These are phyloP conservation scores for Fusarium miscanthi DNA, from an alignment of 2,329 filamentous ascomycete species.

Conservation along the genomic window DNA sequence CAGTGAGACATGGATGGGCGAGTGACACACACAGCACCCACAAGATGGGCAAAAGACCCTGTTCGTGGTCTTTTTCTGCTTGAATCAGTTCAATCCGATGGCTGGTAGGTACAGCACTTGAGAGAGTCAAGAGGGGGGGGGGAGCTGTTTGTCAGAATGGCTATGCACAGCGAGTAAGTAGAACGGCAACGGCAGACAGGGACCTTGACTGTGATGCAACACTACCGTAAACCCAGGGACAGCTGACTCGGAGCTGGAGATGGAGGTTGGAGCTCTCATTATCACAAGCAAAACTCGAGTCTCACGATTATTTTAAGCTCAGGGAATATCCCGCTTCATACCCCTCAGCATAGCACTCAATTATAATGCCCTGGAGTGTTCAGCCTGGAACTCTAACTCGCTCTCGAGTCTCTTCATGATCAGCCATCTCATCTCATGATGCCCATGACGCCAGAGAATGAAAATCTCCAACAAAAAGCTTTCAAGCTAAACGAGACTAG, in stretches of 20 bases:
- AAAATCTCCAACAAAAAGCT: conserved; percentile 40
- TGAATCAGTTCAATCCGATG: conserved; percentile 6
- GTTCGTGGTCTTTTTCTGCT: conserved; percentile 13
- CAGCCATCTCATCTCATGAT: conserved; percentile 10
- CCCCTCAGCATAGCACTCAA: not conserved
- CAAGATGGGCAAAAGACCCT: conserved; percentile 35
- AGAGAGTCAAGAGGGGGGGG: not conserved
- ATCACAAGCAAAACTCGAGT: conserved; percentile 26
- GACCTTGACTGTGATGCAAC: not conserved
- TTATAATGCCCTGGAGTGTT: not conserved
- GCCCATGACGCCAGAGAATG: conserved; percentile 21
- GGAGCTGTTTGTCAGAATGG: not conserved
- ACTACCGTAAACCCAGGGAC: conserved; percentile 2
- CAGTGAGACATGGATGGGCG: conserved; percentile 44
- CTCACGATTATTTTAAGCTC: not conserved
- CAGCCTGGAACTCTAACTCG: not conserved
- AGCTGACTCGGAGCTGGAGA: conserved; percentile 21
- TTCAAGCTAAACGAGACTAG: conserved; percentile 35
- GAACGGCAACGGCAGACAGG: not conserved
- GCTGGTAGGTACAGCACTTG: not conserved
- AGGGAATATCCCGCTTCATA: not conserved
- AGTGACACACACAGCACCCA: conserved; percentile 36
- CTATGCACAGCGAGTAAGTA: not conserved
- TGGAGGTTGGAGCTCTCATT: conserved; percentile 15
- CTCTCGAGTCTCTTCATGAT: conserved; percentile 6